Conservation (phyloP, 192 early-diverging fungal species). For the Dissophora globulifera region DNA sequence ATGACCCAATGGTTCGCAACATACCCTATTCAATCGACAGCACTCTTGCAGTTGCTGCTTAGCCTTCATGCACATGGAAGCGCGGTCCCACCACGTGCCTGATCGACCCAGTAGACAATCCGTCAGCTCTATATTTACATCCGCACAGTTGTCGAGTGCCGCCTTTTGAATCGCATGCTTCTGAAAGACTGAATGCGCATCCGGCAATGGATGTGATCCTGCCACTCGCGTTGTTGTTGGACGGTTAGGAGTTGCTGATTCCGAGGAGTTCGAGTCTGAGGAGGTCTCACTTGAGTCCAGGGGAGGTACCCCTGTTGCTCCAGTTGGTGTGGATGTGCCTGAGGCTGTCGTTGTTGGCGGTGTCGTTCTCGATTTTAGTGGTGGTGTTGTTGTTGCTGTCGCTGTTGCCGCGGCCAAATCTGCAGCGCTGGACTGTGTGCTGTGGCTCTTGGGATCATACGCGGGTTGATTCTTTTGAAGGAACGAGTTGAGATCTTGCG, state of each 20-base stretch:
- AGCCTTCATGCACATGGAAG: constrained; percentile 44
- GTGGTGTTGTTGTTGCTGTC: not conserved
- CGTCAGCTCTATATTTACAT: constrained; percentile 38
- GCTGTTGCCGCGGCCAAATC: constrained; percentile 1
- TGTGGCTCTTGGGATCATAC: constrained; percentile 24
- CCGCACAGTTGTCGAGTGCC: constrained; percentile 45
- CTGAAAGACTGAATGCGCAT: constrained; percentile 13
- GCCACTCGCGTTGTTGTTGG: not conserved
- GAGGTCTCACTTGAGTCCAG: too few species aligned
- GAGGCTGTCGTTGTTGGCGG: not conserved
- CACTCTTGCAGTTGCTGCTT: constrained; percentile 32
- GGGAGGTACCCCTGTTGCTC: constrained; percentile 2
- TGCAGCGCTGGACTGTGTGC: not conserved
- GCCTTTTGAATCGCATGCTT: constrained; percentile 37
- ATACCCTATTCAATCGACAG: constrained; percentile 38
- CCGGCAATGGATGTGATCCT: constrained; percentile 18
- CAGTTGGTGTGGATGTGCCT: constrained; percentile 7
- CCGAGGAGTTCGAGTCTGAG: too few species aligned
- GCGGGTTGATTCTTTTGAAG: constrained; percentile 46
- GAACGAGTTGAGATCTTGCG: constrained; percentile 47
- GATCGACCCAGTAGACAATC: constrained; percentile 35
- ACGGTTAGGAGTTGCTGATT: constrained; percentile 2
- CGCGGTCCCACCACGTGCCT: constrained; percentile 48
- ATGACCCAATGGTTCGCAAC: not conserved
- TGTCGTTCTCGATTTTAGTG: not conserved